Evolutionary conservation across 1,284 basidiomycete genomes (phyloP).

Genomic region (Mycena sp.): DNA sequence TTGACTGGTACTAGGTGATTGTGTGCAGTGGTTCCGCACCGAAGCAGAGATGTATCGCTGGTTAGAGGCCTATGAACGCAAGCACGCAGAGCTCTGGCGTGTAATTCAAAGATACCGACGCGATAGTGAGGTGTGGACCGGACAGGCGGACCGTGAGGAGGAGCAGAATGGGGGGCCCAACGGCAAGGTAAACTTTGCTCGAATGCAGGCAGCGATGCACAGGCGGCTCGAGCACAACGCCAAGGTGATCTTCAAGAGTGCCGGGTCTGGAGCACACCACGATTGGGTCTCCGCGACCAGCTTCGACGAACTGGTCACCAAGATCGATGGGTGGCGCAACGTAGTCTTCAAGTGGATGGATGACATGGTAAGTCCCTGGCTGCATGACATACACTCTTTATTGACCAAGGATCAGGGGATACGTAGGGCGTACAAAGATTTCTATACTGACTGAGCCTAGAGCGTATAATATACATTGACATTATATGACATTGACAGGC

Average conservation of each 20-base stretch:
- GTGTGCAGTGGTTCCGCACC: slow-evolving; percentile 42
- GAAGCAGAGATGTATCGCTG: no score
- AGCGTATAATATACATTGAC: no score
- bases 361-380: not conserved
- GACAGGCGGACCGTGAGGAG: slow-evolving; percentile 14
- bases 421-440: slow-evolving; percentile 10
- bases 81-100: slow-evolving; percentile 35
- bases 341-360: no score
- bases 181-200: not conserved
- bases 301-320: slow-evolving; percentile 11
- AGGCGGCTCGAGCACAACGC: slow-evolving; percentile 10
- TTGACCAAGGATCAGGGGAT: not conserved
- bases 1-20: slow-evolving; percentile 32
- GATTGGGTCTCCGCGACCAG: slow-evolving; percentile 9
- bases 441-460: no score
- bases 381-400: not conserved
- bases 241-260: not conserved
- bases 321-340: no score
- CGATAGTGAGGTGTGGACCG: slow-evolving; percentile 26
- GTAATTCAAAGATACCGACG: slow-evolving; percentile 27
- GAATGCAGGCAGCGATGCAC: slow-evolving; percentile 14
- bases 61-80: no score
- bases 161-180: not conserved
- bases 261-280: slow-evolving; percentile 3
- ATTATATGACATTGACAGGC: no score